Evolutionary conservation across 2,329 filamentous ascomycete species (phyloP), one percentile per base, ranked within the genome.

Genomic region (Achaetomium macrosporum): DNA sequence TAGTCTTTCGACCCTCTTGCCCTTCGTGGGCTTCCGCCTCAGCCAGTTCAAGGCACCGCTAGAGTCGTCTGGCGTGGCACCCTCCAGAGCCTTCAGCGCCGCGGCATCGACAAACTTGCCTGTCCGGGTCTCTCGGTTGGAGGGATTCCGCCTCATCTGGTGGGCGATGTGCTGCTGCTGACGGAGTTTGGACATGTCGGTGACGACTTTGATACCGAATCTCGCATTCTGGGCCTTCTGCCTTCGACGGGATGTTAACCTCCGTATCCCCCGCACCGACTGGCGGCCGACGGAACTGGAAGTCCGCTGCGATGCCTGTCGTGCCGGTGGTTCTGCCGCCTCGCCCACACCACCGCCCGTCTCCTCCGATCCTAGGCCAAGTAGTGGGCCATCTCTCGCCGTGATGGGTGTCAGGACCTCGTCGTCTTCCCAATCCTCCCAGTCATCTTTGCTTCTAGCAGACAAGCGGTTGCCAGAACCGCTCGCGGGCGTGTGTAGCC

Each of bases 121-220:
- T 25, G 62, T 69, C 39, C 59, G 65, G 46, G 61, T 64, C 35
- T 63, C 54, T 2, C 59, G 48, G 19, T 56, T 59, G n/a, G 50
- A 59, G 8, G 50, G 40, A 8, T 36, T 46, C 12, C 50, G 41
- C 45, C 55, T 65, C 47, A 65, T 62, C 8, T 68, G 63, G 36
- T 65, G 63, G 12, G 62, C 63, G 19, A 64, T 66, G 58, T 57
- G 64, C 50, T 67, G 75, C 65, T 64, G 74, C 59, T 66, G 74
- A 25, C 70, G 79, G 64, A 74, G 73, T 56, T 67, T 72, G 56
- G 81, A 72, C 73, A 88, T 84, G 63, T 84, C 84, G 2, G 87
- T 90, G 58, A 88, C 82, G 17, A 90, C 66, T 57, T 74, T 84
- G 63, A 88, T 87, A 12, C 83, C 83, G 9, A 79, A 79, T 68